Evolutionary conservation across 2,329 filamentous ascomycete species (phyloP).

Genomic region (Lasiodiplodia gonubiensis): DNA sequence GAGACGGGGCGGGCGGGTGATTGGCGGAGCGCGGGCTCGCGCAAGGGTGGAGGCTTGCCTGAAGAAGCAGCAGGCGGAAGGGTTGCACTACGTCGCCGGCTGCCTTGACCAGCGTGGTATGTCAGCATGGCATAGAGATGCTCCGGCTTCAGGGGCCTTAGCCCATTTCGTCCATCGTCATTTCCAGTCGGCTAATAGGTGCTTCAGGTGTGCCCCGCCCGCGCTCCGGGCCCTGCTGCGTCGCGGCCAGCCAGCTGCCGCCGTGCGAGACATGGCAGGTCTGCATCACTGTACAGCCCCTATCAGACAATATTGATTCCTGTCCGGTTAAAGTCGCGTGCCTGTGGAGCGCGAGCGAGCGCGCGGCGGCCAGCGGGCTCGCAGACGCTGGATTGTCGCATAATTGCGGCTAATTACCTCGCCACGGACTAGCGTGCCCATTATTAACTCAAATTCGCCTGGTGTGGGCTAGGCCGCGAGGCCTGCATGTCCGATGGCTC

Average conservation of each 20-base stretch:
- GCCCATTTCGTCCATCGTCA: constrained; percentile 27
- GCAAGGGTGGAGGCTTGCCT: neutral
- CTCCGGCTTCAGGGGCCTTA: constrained; percentile 25
- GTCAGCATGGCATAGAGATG: constrained; percentile 26
- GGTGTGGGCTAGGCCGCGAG: constrained; percentile 4
- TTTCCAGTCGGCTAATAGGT: constrained; percentile 26
- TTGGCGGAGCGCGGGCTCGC: constrained; percentile 5
- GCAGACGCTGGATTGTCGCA: constrained; percentile 1
- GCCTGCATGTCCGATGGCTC: constrained; percentile 12
- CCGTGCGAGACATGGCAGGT: neutral
- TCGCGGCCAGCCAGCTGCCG: neutral
- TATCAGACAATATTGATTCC: constrained; percentile 9
- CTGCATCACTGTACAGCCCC: constrained; percentile 6
- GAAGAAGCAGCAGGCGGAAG: constrained; percentile 19
- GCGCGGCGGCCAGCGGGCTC: neutral
- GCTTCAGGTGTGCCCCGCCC: constrained; percentile 24
- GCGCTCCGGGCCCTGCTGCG: constrained; percentile 5
- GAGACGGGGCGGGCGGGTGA: neutral
- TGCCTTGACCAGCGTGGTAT: constrained; percentile 16
- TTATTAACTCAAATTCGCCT: constrained; percentile 8
- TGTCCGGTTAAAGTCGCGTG: constrained; percentile 16
- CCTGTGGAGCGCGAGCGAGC: neutral
- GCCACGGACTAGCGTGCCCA: neutral
- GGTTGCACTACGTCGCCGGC: constrained; percentile 4
- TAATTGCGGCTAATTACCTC: constrained; percentile 20